Conservation (phyloP, 495 filamentous ascomycete genomes). For the Trichoderma asperelloides region DNA sequence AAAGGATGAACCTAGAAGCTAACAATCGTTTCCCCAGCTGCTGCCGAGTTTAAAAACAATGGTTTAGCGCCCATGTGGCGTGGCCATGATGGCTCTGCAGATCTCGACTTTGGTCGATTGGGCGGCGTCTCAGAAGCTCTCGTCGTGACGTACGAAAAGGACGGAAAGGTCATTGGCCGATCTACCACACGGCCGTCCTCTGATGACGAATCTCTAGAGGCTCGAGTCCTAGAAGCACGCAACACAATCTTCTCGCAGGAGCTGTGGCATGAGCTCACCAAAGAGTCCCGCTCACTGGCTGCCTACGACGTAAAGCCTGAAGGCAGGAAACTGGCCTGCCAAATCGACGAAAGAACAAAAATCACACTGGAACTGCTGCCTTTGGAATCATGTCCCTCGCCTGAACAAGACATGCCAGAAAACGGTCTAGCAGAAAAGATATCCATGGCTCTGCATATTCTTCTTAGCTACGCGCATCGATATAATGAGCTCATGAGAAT, state of each 20-base stretch:
- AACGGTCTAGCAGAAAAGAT: conserved; percentile 45
- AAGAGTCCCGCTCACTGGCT: conserved; percentile 64
- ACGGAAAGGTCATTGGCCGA: conserved; percentile 41
- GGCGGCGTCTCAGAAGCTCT: conserved; percentile 50
- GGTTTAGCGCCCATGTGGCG: conserved; percentile 71
- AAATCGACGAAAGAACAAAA: conserved; percentile 42
- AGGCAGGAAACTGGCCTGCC: conserved; percentile 49
- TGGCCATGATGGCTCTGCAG: conserved; percentile 62
- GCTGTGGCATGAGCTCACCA: conserved; percentile 81
- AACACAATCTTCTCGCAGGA: conserved; percentile 89
- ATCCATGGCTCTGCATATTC: conserved; percentile 52
- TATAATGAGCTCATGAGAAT: conserved; percentile 56
- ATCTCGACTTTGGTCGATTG: conserved; percentile 59
- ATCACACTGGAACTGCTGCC: conserved; percentile 59
- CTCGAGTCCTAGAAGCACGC: conserved; percentile 68
- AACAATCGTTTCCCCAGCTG: conserved; percentile 30
- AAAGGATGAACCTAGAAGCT: conserved; percentile 20
- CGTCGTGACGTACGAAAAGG: conserved; percentile 47
- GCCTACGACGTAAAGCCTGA: conserved; percentile 55
- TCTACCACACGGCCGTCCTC: conserved; percentile 35
- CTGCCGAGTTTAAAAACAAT: conserved; percentile 63
- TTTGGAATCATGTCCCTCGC: conserved; percentile 23
- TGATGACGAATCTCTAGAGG: conserved; percentile 39
- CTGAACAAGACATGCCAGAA: conserved; percentile 21
- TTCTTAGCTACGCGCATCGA: conserved; percentile 64